Base-by-base conservation (phyloP, 805 yeast species). In the Ascoidea rubescens region DNA sequence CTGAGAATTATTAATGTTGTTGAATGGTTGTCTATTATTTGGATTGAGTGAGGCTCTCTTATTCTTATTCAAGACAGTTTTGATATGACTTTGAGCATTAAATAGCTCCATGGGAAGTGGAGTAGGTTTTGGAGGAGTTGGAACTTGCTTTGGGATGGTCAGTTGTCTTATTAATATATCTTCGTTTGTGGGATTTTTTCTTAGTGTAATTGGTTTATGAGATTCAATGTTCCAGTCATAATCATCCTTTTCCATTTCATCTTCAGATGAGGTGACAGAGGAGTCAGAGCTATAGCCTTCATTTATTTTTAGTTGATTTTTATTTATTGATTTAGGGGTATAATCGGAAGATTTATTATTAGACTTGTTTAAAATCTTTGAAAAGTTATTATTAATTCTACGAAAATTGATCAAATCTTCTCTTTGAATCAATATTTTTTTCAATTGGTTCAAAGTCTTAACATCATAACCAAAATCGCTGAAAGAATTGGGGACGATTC, bases 401-500 rank as follows among this genome's bases (percentile, higher is more conserved):
- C 45, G 50, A 7, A 50, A 45, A 21, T 50, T 28, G 2, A 50
- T 37, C 33, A 28, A 48, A 31, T 50, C 52, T 31, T 52, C 48
- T 31, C 44, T 16, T 17, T n/a, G 14, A 30, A 46, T 49, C 2
- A 54, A 17, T 16, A 54, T 14, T 30, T 50, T 43, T 44, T 31
- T 50, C 21, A 55, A 48, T 48, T 55, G 55, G 32, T 50, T 33
- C 30, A 50, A 48, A 12, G 54, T 51, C 31, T 44, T 50, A 21
- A 64, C 59, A 5, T 58, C 62, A 50, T 74, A 78, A 31, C 77
- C 77, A 42, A 68, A 56, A 49, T 76, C 78, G n/a, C 85, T 80
- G 60, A 86, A 71, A 0, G 91, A 83, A 47, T 75, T 74, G 8
- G 75, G 74, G 5, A 95, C 86, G 49, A 85, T 86, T 46, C 98